Conservation (phyloP, 2,329 filamentous ascomycete genomes). For the Xylariaceae sp. region DNA sequence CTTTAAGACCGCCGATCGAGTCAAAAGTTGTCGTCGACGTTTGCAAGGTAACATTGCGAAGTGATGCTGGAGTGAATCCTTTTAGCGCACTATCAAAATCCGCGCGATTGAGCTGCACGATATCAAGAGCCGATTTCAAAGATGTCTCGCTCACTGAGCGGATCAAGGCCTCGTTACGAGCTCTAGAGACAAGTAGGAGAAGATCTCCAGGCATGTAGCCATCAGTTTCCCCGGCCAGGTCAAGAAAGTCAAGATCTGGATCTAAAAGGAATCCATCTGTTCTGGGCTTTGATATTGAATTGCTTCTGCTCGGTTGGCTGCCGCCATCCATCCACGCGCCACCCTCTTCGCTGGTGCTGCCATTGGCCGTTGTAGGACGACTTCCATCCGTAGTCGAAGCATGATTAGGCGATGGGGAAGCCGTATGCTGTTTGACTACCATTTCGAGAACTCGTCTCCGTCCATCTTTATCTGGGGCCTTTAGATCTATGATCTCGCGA, state of each 20-base stretch:
- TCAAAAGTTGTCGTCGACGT: conserved; percentile 89
- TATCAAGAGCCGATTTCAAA: conserved; percentile 42
- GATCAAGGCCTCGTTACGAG: conserved; percentile 88
- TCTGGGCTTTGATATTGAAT: conserved; percentile 29
- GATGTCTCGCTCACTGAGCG: conserved; percentile 62
- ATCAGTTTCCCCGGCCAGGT: conserved; percentile 89
- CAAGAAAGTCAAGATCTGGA: conserved; percentile 78
- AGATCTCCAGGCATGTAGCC: conserved; percentile 98
- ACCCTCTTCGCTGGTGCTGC: conserved; percentile 49
- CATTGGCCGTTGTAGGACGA: conserved; percentile 54
- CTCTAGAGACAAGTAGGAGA: conserved; percentile 77
- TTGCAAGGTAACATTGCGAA: conserved; percentile 91
- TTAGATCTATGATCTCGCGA: conserved; percentile 82
- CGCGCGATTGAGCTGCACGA: conserved; percentile 61
- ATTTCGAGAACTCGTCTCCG: conserved; percentile 79
- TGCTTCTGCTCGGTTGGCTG: conserved; percentile 49
- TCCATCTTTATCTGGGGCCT: conserved; percentile 89
- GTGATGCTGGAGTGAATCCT: conserved; percentile 90
- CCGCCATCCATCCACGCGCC: conserved; percentile 73
- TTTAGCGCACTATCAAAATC: conserved; percentile 85
- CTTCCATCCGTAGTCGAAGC: conserved; percentile 42
- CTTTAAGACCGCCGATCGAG: conserved; percentile 81
- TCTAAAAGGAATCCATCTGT: conserved; percentile 69
- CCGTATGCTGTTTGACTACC: conserved; percentile 58
- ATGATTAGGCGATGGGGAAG: conserved; percentile 35